phyloP scores from a whole-genome alignment of 805 yeast species.

The Myxozyma vanderwaltii region DNA sequence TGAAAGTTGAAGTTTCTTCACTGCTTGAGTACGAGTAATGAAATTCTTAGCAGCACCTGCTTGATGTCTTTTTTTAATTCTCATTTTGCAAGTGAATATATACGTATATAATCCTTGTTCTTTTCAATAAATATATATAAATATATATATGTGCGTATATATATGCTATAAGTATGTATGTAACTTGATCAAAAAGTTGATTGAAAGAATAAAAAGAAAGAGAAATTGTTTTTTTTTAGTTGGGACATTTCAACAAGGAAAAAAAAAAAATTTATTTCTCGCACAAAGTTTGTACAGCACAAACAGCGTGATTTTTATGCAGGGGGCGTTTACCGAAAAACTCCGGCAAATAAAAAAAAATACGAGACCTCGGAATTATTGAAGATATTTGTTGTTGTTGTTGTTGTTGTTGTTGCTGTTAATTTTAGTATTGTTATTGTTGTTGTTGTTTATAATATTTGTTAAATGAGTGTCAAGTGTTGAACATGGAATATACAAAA shows the following conservation, averaged over 20 bases:
- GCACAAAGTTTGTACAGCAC: not conserved
- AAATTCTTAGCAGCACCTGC: constrained; percentile 90
- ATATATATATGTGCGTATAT: no score
- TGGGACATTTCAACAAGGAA: constrained; percentile 1
- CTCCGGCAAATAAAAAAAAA: no score
- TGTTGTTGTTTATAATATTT: no score
- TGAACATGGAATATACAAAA: not conserved
- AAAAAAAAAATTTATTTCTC: not conserved
- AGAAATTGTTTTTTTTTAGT: constrained; percentile 1
- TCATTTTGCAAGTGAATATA: constrained; percentile 41
- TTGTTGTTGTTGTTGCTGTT: no score
- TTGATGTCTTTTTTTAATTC: constrained; percentile 78
- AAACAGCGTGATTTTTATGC: not conserved
- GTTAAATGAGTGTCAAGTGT: no score
- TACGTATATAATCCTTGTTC: no score
- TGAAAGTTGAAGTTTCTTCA: constrained; percentile 85
- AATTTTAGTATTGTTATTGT: no score
- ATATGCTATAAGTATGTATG: no score
- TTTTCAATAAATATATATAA: no score
- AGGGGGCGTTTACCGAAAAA: not conserved
- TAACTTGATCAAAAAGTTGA: not conserved
- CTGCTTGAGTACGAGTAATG: constrained; percentile 92
- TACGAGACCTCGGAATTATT: no score
- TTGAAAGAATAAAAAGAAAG: not conserved
- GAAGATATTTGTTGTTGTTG: not conserved